These are phyloP conservation scores for Salix dunnii DNA, from an alignment of 345 rosid genomes.

Conservation along the genomic window DNA sequence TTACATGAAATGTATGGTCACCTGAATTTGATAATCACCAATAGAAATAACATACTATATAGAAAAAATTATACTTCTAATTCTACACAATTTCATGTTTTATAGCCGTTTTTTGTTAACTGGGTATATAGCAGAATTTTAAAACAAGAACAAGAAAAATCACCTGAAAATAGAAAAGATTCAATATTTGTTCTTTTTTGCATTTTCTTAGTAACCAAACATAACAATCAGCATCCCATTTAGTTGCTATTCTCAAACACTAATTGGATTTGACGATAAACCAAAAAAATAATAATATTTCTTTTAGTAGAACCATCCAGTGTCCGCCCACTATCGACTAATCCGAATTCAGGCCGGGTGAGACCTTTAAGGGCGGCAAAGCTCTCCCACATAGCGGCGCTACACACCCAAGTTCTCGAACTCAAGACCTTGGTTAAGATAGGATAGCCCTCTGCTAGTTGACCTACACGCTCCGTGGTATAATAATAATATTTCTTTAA, in stretches of 20 bases:
- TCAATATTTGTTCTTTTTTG: neutral
- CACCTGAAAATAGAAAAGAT: neutral
- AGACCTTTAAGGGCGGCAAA: no score
- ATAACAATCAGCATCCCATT: neutral
- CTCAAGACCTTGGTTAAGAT: no score
- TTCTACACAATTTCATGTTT: neutral
- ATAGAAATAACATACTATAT: neutral
- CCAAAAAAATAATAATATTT: no score
- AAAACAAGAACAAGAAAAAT: neutral
- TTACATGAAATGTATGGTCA: neutral
- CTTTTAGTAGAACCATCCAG: no score
- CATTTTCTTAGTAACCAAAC: neutral
- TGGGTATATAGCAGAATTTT: neutral
- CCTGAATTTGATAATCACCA: neutral
- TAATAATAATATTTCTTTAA: no score
- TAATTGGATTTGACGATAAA: neutral
- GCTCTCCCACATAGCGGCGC: no score
- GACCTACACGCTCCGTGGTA: no score
- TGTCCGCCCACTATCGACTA: no score
- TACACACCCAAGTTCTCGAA: no score
- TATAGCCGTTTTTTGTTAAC: neutral
- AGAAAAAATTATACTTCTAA: neutral
- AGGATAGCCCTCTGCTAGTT: no score
- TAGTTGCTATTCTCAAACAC: neutral
- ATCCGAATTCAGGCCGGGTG: no score